Conservation (phyloP, 1,139 yeast species). For the Ashbya aceris region DNA sequence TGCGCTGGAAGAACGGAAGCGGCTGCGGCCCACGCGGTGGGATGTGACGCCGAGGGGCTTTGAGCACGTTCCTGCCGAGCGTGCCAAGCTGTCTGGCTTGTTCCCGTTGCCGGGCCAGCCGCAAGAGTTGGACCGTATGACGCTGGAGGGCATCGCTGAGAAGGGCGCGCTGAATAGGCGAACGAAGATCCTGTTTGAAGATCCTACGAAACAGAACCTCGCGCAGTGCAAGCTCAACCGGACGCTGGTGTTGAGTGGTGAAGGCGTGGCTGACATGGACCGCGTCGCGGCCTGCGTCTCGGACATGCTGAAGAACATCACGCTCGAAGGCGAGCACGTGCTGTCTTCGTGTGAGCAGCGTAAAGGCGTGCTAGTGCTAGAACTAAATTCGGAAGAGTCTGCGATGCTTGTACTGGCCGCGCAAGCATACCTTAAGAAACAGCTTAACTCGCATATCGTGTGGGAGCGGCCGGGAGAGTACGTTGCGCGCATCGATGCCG, state of each 20-base stretch:
- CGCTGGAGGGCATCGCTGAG: conserved; percentile 37
- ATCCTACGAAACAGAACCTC: conserved; percentile 43
- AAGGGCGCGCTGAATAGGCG: conserved; percentile 32
- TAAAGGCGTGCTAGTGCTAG: conserved; percentile 11
- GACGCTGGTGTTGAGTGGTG: conserved; percentile 41
- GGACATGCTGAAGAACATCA: conserved; percentile 32
- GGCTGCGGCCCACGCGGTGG: conserved; percentile 53
- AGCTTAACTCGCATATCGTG: conserved; percentile 9
- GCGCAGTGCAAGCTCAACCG: conserved; percentile 42
- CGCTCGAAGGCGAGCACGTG: conserved; percentile 9
- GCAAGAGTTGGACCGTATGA: conserved; percentile 43
- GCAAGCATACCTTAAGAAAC: conserved; percentile 16
- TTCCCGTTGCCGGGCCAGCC: conserved; percentile 73
- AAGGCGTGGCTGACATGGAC: conserved; percentile 32
- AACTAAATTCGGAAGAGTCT: conserved; percentile 17
- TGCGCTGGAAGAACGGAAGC: conserved; percentile 37
- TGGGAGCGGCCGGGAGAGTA: conserved; percentile 25
- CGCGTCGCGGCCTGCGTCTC: conserved; percentile 39
- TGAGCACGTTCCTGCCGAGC: conserved; percentile 65
- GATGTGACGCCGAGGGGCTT: conserved; percentile 68
- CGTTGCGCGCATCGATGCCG: conserved; percentile 16
- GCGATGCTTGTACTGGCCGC: conserved; percentile 19
- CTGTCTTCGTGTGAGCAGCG: conserved; percentile 6
- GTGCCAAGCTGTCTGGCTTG: conserved; percentile 74
- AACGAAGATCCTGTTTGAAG: conserved; percentile 30